These are phyloP conservation scores for Thraustochytrium striatum DNA, from an alignment of 352 stramenopile species.

Conservation along the genomic window DNA sequence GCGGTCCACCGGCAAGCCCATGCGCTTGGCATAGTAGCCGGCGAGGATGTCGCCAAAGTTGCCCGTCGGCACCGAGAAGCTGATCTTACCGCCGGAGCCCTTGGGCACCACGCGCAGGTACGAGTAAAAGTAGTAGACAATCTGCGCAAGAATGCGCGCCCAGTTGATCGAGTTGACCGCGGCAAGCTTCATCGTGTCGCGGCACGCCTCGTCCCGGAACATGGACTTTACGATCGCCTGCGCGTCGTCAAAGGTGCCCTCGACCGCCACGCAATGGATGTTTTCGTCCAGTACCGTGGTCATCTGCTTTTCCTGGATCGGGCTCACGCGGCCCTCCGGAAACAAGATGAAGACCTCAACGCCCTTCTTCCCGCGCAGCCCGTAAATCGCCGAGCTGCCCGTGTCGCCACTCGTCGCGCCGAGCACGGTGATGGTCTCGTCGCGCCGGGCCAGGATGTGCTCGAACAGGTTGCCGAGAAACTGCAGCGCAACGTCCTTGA, in stretches of 20 bases:
- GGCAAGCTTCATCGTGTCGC: conserved; percentile 80
- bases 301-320: conserved; percentile 98
- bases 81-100: conserved; percentile 67
- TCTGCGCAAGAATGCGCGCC: conserved; percentile 96
- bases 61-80: conserved; percentile 94
- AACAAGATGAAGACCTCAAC: conserved; percentile 96
- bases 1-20: conserved; percentile 89
- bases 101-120: conserved; percentile 82
- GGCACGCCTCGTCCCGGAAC: conserved; percentile 89
- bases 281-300: conserved; percentile 94
- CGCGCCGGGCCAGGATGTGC: conserved; percentile 87
- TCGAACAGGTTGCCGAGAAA: conserved; percentile 99
- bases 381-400: conserved; percentile 94
- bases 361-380: conserved; percentile 88
- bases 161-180: conserved; percentile 99
- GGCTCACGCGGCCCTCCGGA: conserved; percentile 86
- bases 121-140: conserved; percentile 98
- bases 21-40: conserved; percentile 91
- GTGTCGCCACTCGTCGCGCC: conserved; percentile 96
- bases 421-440: conserved; percentile 87
- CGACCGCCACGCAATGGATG: conserved; percentile 90
- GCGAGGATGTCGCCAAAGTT: conserved; percentile 99
- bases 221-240: conserved; percentile 97
- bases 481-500: conserved; percentile 98
- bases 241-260: conserved; percentile 98